Evolutionary conservation across 768 basidiomycete species (phyloP).

Genomic region (Infundibulicybe gibba): DNA sequence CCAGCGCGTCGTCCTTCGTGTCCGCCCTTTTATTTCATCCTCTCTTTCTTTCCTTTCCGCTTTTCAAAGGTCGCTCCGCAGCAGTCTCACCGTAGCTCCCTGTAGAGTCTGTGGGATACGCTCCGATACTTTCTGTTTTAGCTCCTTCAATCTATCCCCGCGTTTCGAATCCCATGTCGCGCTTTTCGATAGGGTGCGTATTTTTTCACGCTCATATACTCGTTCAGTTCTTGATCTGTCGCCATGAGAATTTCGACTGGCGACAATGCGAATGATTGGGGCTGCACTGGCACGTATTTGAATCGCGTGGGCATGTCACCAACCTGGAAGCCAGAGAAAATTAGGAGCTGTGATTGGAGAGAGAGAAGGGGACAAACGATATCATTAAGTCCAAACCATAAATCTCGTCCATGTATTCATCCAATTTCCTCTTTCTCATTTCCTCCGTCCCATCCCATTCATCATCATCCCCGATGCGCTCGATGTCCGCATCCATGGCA

Average conservation of each 20-base stretch:
- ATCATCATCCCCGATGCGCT: slow-evolving; percentile 42
- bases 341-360: slow-evolving; percentile 1
- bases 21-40: slow-evolving; percentile 44
- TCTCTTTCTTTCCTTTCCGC: slow-evolving; percentile 69
- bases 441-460: slow-evolving; percentile 91
- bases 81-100: slow-evolving; percentile 13
- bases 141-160: slow-evolving; percentile 63
- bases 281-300: slow-evolving; percentile 74
- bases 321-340: slow-evolving; percentile 45
- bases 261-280: slow-evolving; percentile 64
- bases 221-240: slow-evolving; percentile 89
- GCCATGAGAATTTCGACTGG: slow-evolving; percentile 89
- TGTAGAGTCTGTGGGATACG: slow-evolving; percentile 26
- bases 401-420: slow-evolving; percentile 90
- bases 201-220: slow-evolving; percentile 86
- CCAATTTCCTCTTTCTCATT: slow-evolving; percentile 78
- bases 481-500: slow-evolving; percentile 43
- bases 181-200: slow-evolving; percentile 83
- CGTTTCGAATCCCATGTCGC: slow-evolving; percentile 63
- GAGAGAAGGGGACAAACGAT: slow-evolving; percentile 52
- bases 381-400: slow-evolving; percentile 91
- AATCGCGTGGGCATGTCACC: slow-evolving; percentile 91
- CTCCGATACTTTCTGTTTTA: slow-evolving; percentile 59
- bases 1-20: slow-evolving; percentile 17
- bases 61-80: slow-evolving; percentile 41